Evolutionary conservation across 208 protist species (phyloP).

Genomic region (Wallacemonas sp.): DNA sequence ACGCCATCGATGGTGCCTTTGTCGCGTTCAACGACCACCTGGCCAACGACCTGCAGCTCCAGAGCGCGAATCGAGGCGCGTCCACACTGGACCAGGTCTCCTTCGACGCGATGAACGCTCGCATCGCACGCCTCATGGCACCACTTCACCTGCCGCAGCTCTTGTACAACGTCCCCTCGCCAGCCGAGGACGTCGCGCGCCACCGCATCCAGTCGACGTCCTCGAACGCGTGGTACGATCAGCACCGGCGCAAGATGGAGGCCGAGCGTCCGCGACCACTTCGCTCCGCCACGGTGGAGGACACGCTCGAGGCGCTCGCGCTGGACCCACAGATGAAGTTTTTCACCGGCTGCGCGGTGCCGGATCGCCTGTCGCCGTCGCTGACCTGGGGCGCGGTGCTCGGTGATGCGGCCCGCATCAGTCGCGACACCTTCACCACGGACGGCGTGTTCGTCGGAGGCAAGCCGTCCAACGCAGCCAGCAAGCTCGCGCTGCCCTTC

Average conservation of each 20-base stretch:
- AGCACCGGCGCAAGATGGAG: not conserved
- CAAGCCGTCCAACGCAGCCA: not conserved
- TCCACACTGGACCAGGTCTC: slow-evolving; percentile 31
- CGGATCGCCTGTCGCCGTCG: slow-evolving; percentile 12
- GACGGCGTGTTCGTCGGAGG: slow-evolving; percentile 15
- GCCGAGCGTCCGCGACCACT: slow-evolving; percentile 19
- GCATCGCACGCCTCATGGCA: slow-evolving; percentile 44
- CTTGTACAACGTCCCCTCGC: slow-evolving; percentile 37
- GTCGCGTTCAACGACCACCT: slow-evolving; percentile 70
- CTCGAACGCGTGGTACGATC: not conserved
- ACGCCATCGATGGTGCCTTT: slow-evolving; percentile 67
- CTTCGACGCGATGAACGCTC: slow-evolving; percentile 47
- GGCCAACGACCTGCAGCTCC: slow-evolving; percentile 23
- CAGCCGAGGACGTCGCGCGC: slow-evolving; percentile 14
- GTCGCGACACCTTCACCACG: slow-evolving; percentile 23
- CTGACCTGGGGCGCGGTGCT: slow-evolving; percentile 36
- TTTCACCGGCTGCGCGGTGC: slow-evolving; percentile 47
- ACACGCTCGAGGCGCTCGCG: slow-evolving; percentile 58
- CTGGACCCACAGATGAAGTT: slow-evolving; percentile 76
- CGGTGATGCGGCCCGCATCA: slow-evolving; percentile 33
- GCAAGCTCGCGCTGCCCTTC: slow-evolving; percentile 17
- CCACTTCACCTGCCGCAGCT: slow-evolving; percentile 68
- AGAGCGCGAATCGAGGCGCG: slow-evolving; percentile 19
- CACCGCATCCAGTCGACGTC: slow-evolving; percentile 2
- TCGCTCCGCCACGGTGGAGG: slow-evolving; percentile 28